phyloP scores from a whole-genome alignment of 257 asterid genomes.

The Solanum chiquidenum region DNA sequence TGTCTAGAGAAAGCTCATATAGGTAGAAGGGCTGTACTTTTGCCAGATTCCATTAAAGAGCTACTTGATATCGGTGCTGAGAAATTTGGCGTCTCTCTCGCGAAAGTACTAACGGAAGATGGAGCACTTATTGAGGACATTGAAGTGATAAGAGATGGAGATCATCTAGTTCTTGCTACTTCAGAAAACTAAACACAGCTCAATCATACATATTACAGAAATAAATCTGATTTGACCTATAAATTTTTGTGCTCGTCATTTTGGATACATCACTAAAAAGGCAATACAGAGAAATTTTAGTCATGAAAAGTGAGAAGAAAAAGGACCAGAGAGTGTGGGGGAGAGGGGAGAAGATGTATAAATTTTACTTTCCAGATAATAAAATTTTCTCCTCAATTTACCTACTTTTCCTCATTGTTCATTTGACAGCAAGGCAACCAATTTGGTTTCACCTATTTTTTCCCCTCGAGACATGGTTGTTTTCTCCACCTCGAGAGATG shows the following conservation, averaged over 20 bases:
- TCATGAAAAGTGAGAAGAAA: neutral
- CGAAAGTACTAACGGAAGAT: conserved; percentile 34
- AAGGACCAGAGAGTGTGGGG: neutral
- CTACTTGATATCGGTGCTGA: conserved; percentile 46
- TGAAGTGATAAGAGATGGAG: conserved; percentile 58
- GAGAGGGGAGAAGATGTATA: neutral
- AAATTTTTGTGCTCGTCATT: neutral
- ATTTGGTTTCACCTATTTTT: neutral
- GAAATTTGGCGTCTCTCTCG: conserved; percentile 37
- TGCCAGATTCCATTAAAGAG: conserved; percentile 49
- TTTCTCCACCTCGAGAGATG: neutral
- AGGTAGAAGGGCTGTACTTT: conserved; percentile 26
- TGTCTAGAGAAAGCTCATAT: conserved; percentile 32
- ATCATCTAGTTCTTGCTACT: conserved; percentile 46
- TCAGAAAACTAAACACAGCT: neutral
- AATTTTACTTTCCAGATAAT: neutral
- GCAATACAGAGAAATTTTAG: neutral
- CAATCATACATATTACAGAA: neutral
- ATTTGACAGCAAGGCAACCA: neutral
- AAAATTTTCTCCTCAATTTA: neutral
- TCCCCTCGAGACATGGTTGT: neutral
- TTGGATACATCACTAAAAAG: neutral
- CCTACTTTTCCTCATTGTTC: neutral
- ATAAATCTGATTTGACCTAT: neutral
- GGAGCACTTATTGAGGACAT: conserved; percentile 56